These are phyloP conservation scores for Curvularia sp. DNA, from an alignment of 2,329 filamentous ascomycete species.

Conservation along the genomic window DNA sequence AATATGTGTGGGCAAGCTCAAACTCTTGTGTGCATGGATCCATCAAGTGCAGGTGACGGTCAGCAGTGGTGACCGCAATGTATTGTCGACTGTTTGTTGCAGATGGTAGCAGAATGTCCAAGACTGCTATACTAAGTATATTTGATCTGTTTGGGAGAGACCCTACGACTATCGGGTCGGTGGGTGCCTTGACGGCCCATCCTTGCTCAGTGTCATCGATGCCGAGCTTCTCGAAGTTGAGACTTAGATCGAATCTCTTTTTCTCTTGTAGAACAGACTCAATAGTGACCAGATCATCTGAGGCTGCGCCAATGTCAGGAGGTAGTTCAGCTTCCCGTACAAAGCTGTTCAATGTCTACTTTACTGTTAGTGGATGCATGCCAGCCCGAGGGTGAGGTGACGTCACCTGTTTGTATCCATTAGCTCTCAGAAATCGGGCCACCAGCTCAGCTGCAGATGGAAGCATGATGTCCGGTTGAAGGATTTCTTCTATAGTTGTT, in stretches of 20 bases:
- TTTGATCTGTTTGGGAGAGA: conserved; percentile 60
- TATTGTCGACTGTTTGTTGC: conserved; percentile 28
- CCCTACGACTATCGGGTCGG: conserved; percentile 51
- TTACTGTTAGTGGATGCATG: conserved; percentile 16
- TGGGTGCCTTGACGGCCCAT: conserved; percentile 60
- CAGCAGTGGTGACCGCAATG: conserved; percentile 49
- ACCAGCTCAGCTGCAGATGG: conserved; percentile 53
- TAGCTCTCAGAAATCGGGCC: conserved; percentile 52
- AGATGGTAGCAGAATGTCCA: conserved; percentile 42
- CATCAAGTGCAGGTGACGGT: conserved; percentile 58
- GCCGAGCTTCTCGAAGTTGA: conserved; percentile 64
- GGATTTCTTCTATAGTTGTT: no score
- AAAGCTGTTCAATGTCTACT: conserved; percentile 65
- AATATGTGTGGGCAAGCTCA: conserved; percentile 47
- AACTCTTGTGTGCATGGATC: conserved; percentile 43
- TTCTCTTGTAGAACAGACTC: conserved; percentile 69
- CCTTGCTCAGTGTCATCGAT: conserved; percentile 51
- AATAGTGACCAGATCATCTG: conserved; percentile 60
- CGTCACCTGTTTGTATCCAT: conserved; percentile 52
- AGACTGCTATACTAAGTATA: conserved; percentile 59
- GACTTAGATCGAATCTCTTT: conserved; percentile 62
- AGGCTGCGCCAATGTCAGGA: conserved; percentile 55
- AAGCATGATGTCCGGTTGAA: conserved; percentile 29
- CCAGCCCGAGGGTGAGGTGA: conserved; percentile 5
- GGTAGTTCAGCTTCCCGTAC: conserved; percentile 64